Evolutionary conservation across 2,329 filamentous ascomycete genomes (phyloP), one percentile per base, ranked within the genome.

Genomic region (Fusarium sp.): DNA sequence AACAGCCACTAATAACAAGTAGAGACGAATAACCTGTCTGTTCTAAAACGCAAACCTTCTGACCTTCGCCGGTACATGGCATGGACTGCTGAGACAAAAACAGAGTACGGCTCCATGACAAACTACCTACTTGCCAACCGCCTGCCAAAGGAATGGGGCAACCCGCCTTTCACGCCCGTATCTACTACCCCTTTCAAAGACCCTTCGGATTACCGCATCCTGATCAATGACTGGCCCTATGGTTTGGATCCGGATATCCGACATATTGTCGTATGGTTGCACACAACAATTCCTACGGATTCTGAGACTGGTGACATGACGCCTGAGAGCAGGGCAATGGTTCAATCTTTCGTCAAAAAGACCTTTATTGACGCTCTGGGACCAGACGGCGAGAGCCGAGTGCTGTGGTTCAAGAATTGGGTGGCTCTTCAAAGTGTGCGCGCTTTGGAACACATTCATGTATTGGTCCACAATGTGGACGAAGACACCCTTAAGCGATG

Each of bases 321-420:
- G 4, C 79, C 85, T 0, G 84, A 89, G 74, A 91, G 90, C 60
- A 85, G 89, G 53, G 79, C 79, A 40, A 78, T 86, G 61, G 90
- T 97, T 37, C 84, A 88, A 46, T 82, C 83, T 11, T 97, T 92
- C 76, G 89, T 97, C 32, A 79, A 87, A 68, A 83, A 81, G 65
- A 90, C 85, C 17, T 97, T 97, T 75, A 81, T 86, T 33, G 82
- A 85, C n/a, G 80, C 78, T 30, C 79, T 92, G 14, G 84, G 83
- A 0, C 76, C 78, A 0, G 80, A 78, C 5, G 84, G 83, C n/a
- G 78, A 80, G 57, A 79, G 83, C 7, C 81, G 80, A 48, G 87
- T 90, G 44, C 77, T 94, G 63, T 98, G 94, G 93, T 97, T 97
- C 81, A 96, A 95, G 85, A 97, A 97, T 73, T 97, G 94, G 94